phyloP scores from a whole-genome alignment of 495 filamentous ascomycete genomes.

The Chlorociboria aeruginascens region DNA sequence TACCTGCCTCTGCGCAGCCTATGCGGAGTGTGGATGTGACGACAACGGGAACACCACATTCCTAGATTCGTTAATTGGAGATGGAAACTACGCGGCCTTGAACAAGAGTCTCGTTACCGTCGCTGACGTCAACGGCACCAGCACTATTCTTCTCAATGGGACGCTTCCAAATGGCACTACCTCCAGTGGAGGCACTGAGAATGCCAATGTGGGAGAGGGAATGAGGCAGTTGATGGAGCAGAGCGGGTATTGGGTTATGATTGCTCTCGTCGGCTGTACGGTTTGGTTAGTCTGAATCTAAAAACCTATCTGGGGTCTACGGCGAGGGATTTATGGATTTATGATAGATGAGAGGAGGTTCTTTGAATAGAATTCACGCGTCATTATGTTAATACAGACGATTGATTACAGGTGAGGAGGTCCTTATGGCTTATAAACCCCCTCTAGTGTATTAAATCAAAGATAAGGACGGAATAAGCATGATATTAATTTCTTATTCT shows the following conservation, averaged over 20 bases:
- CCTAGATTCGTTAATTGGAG: conserved; percentile 49
- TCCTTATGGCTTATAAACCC: too few relatives aligned
- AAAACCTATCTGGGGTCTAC: neutral
- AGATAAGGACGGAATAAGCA: too few relatives aligned
- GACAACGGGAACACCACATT: conserved; percentile 45
- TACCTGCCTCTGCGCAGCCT: conserved; percentile 59
- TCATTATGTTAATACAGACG: too few relatives aligned
- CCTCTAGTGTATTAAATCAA: too few relatives aligned
- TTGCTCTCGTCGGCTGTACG: conserved; percentile 37
- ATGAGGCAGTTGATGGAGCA: conserved; percentile 23
- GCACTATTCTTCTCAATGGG: conserved; percentile 71
- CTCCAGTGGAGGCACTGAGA: conserved; percentile 41
- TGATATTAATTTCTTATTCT: too few relatives aligned
- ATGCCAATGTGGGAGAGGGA: conserved; percentile 17
- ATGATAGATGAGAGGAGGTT: too few relatives aligned
- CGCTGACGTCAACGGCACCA: conserved; percentile 58
- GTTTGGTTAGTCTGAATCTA: conserved; percentile 28
- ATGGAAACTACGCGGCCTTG: conserved; percentile 42
- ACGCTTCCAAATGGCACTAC: conserved; percentile 80
- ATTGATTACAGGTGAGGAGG: too few relatives aligned
- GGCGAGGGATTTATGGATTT: too few relatives aligned
- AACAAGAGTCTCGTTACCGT: conserved; percentile 56
- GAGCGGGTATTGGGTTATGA: conserved; percentile 52
- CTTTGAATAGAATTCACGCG: too few relatives aligned
- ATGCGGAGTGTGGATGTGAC: conserved; percentile 72